phyloP scores from a whole-genome alignment of 352 stramenopile species.

The Pythium utonaiense region DNA sequence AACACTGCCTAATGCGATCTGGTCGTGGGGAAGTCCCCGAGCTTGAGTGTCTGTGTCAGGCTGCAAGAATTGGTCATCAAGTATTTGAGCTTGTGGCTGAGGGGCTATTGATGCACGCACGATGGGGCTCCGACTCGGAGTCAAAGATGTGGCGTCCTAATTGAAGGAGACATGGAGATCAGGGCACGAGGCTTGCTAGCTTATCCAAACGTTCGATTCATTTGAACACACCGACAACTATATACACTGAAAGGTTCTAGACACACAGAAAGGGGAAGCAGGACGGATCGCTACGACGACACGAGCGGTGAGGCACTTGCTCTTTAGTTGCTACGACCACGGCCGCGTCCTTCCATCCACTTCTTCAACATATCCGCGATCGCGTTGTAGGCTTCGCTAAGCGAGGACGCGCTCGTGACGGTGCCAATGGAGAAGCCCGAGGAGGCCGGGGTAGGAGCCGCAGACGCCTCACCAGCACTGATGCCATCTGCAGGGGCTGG shows the following conservation, averaged over 20 bases:
- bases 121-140: no score
- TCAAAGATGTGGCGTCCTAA: no score
- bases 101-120: no score
- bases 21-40: no score
- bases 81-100: no score
- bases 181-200: no score
- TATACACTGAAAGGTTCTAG: constrained; percentile 1
- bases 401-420: constrained; percentile 2
- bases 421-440: constrained; percentile 2
- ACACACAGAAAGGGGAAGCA: neutral
- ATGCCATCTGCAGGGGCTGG: neutral
- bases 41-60: no score
- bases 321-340: constrained; percentile 2
- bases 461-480: neutral
- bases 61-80: no score
- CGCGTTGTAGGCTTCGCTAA: neutral
- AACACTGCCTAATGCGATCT: no score
- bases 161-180: neutral
- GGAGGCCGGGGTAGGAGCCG: neutral
- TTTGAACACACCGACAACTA: neutral
- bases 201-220: no score
- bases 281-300: neutral
- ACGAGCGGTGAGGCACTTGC: neutral
- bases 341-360: constrained; percentile 6
- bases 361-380: neutral